These are phyloP conservation scores for Solanum sejunctum DNA, from an alignment of 257 asterid species.

Conservation along the genomic window DNA sequence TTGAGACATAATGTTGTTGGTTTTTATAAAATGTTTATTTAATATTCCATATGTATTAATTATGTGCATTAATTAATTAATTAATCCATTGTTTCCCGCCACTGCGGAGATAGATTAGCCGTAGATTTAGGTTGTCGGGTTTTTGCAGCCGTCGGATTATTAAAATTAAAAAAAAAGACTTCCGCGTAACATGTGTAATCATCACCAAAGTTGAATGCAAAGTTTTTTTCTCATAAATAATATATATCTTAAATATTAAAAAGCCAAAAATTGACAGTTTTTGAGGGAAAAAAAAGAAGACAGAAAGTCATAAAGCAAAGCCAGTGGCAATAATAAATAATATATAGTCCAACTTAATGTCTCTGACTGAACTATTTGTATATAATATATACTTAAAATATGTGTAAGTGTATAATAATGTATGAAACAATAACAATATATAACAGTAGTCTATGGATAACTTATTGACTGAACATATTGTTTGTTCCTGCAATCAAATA, in stretches of 20 bases:
- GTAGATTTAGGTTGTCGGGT: conserved; percentile 4
- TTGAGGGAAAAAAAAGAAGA: background rate
- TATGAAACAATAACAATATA: background rate
- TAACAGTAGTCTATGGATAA: too few species aligned
- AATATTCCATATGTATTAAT: background rate
- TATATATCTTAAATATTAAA: background rate
- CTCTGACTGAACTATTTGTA: background rate
- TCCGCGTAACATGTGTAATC: background rate
- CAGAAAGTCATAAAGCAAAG: background rate
- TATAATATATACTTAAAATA: background rate
- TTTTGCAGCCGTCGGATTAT: conserved; percentile 9
- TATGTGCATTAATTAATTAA: background rate
- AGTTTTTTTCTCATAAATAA: background rate
- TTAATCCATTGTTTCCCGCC: conserved; percentile 25
- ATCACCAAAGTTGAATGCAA: conserved; percentile 2
- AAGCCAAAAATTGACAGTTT: background rate
- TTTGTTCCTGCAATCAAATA: too few species aligned
- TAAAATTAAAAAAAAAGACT: background rate
- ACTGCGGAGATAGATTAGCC: conserved; percentile 3
- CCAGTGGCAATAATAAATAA: background rate
- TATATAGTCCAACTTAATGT: background rate
- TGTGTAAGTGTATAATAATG: background rate
- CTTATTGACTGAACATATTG: too few species aligned
- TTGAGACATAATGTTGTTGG: too few species aligned
- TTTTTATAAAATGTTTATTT: too few species aligned